These are phyloP conservation scores for Hypomontagnella monticulosa DNA, from an alignment of 495 filamentous ascomycete species.

Conservation along the genomic window DNA sequence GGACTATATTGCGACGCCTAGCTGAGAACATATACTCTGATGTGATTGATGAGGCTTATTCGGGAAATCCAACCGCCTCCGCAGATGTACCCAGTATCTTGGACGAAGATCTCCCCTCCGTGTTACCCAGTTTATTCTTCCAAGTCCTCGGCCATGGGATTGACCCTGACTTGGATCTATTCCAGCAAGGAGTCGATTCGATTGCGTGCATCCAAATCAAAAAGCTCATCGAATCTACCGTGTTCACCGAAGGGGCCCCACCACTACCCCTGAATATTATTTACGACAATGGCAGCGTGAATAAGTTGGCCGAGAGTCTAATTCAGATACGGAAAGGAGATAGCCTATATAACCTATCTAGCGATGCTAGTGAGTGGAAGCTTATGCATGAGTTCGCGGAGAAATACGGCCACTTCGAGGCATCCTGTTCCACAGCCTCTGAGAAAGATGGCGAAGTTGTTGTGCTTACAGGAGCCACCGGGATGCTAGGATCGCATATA, in stretches of 20 bases:
- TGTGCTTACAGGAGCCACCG: conserved; percentile 68
- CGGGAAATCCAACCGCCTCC: neutral
- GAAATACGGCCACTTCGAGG: conserved; percentile 12
- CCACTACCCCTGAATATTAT: conserved; percentile 54
- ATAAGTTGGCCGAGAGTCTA: conserved; percentile 40
- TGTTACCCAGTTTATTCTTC: conserved; percentile 42
- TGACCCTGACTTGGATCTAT: conserved; percentile 42
- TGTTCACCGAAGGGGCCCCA: neutral
- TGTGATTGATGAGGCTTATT: conserved; percentile 56
- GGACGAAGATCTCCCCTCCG: conserved; percentile 45
- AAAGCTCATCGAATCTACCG: conserved; percentile 29
- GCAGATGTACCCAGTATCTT: neutral
- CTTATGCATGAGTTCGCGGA: conserved; percentile 27
- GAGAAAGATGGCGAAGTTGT: conserved; percentile 40
- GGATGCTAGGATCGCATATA: conserved; percentile 64
- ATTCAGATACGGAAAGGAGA: conserved; percentile 43
- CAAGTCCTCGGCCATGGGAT: conserved; percentile 40
- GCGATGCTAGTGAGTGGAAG: neutral
- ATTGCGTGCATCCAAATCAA: conserved; percentile 39
- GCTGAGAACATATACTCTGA: conserved; percentile 52
- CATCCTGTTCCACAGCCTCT: conserved; percentile 14
- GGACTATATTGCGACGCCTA: conserved; percentile 56
- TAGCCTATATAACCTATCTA: conserved; percentile 39
- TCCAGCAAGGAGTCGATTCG: conserved; percentile 43
- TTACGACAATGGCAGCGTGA: conserved; percentile 60